phyloP scores from a whole-genome alignment of 1,284 basidiomycete species.

The Coniophora puteana region DNA sequence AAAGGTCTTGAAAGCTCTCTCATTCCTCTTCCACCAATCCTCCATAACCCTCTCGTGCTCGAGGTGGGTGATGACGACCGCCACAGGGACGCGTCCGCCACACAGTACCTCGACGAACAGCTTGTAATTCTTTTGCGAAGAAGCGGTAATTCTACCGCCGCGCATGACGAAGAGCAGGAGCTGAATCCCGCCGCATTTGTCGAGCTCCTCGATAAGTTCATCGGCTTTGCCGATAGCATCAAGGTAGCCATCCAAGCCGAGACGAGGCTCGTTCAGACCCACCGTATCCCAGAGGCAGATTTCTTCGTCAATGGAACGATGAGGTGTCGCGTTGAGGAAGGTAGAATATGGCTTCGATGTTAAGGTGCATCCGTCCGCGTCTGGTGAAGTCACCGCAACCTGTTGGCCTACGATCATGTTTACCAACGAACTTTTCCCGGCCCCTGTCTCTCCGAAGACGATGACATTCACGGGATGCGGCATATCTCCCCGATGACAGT shows the following conservation, averaged over 20 bases:
- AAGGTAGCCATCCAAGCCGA: conserved; percentile 23
- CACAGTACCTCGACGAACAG: conserved; percentile 34
- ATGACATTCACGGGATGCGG: conserved; percentile 17
- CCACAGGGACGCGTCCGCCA: conserved; percentile 30
- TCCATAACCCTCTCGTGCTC: conserved; percentile 36
- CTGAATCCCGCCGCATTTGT: conserved; percentile 27
- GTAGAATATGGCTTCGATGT: conserved; percentile 13
- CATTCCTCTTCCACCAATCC: conserved; percentile 35
- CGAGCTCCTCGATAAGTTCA: conserved; percentile 28
- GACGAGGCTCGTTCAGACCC: conserved; percentile 36
- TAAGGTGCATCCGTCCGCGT: conserved; percentile 20
- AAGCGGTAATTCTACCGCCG: conserved; percentile 30
- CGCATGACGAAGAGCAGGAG: conserved; percentile 39
- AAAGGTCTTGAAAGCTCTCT: conserved; percentile 22
- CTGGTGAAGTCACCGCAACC: conserved; percentile 20
- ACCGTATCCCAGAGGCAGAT: conserved; percentile 32
- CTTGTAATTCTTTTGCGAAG: conserved; percentile 32
- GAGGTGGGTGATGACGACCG: conserved; percentile 35
- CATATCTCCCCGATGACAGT: too few species aligned
- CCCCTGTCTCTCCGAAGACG: conserved; percentile 26
- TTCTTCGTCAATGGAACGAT: conserved; percentile 1
- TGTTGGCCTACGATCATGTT: conserved; percentile 20
- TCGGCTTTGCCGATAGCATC: conserved; percentile 32
- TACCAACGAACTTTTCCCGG: conserved; percentile 24
- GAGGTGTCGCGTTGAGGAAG: too few species aligned